Base-by-base conservation (phyloP, 139 green algal species). In the Monoraphidium neglectum region DNA sequence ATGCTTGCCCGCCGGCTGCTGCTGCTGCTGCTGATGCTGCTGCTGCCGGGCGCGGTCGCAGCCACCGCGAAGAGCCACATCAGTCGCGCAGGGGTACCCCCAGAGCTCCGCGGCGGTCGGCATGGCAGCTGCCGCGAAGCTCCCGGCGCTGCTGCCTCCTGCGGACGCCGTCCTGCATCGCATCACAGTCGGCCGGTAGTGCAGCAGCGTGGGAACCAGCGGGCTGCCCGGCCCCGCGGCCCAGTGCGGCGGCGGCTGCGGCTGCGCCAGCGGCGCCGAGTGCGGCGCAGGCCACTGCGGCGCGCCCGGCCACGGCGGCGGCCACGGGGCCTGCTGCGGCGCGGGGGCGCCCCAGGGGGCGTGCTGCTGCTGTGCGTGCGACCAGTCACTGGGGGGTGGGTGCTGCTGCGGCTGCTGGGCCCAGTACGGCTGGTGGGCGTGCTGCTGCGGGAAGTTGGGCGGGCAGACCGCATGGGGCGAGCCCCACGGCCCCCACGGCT, bases 101-200 rank as follows among this genome's bases (percentile, higher is more conserved):
- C 26, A 1, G 38, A 23, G 51, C 21, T 18, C 18, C 21, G 51
- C 18, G 18, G 51, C 51, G 51, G 51, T 60, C 18, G 51, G 51
- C 51, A 28, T 18, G 18, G 51, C 51, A 28, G 51, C 21, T 60
- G 51, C 51, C 21, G 51, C 51, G 21, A 21, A 60, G 51, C 51
- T 60, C 18, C 21, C 21, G 51, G 18, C 21, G 21, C 51, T 23
- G 1, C 16, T 24, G 24, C 51, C 40, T 18, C 46, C 46, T 12
- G 46, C 30, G 18, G 13, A 43, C 5, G 61, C 54, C 23, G 43
- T 71, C 33, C 72, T 72, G 46, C 64, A 38, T 16, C 72, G 61
- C 72, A 78, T 78, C 2, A 78, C 61, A 12, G 72, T 78, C 61
- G 71, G 61, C 72, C 72, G 72, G 40, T 78, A 78, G 15, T 79